Evolutionary conservation across 2,329 filamentous ascomycete genomes (phyloP), one percentile per base, ranked within the genome.

Genomic region (Seiridium unicorne): DNA sequence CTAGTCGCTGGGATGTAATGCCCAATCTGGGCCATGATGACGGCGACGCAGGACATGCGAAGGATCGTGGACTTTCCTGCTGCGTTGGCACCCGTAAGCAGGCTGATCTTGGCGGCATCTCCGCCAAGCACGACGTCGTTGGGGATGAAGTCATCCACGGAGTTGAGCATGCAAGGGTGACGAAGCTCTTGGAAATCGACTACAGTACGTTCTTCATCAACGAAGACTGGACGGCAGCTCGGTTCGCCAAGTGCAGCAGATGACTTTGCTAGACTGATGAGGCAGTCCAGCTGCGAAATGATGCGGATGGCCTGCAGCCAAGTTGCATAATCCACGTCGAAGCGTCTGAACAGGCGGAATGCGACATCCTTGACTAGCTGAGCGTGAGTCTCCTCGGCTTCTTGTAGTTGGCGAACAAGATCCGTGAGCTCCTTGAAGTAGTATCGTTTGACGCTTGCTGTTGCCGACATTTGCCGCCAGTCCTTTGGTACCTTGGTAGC

Each of bases 401-500:
- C 95, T 71, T 97, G 95, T 18, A 98, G 82, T 67, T 92, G 85
- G 55, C 94, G 89, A 31, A 99, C 93, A 2, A 97, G 84, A 35
- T 84, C 82, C 11, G 90, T 90, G 11, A 98, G 83, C 69, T 96
- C 90, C 1, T 88, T 84, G 66, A 93, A 96, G 78, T 98, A 99
- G 79, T 94, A 99, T 0, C 95, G 89, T 76, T 96, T 97, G 70
- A 96, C 91, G 60, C 89, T 87, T 63, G 90, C 86, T 0, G 95
- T 98, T 0, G 93, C 90, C 4, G 95, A 98, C 93, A 98, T 97
- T 71, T 98, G 94, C 64, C 93, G 89, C 93, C 95, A 99, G 68
- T 81, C 86, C 65, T 90, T 90, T 0, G 95, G 95, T 2, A 99
- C 87, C 74, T 96, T 97, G 70, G 91, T 80, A 1, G 79, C 78